Evolutionary conservation across 495 filamentous ascomycete genomes (phyloP), one percentile per base, ranked within the genome.

Genomic region (Daldinia loculata): DNA sequence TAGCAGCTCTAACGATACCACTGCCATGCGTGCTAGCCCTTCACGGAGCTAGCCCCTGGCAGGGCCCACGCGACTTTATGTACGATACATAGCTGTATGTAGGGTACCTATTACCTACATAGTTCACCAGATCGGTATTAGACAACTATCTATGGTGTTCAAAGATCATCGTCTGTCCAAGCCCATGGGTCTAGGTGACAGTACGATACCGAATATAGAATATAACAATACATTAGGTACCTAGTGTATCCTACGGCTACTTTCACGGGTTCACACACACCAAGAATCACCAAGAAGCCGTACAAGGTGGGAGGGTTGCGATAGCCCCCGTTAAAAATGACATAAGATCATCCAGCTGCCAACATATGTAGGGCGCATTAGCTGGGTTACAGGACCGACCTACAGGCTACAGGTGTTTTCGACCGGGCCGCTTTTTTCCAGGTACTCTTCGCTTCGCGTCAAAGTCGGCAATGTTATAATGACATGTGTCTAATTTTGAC

Each of bases 281-380:
- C 11, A 56, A 50, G 60, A 48, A 41, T 27, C 36, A 14, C 19
- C 30, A 58, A 69, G 38, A 48, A 55, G 17, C 38, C 43, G 39
- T 56, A 19, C 19, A 55, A 61, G 29, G 64, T 61, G 48, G 53
- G 38, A 72, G 52, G 39, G 45, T 61, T 64, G 56, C 64, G 65
- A 58, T 66, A 61, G 26, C 39, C 51, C 39, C 53, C 59, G 61
- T 60, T 53, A 61, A 58, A 22, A 60, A 68, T 72, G 70, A 68
- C 64, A 72, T 68, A 62, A 72, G 69, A 72, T 68, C 56, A 17
- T 41, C 55, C 29, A 64, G 56, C 38, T 61, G 26, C 45, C 19
- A 53, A 48, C 38, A 55, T 56, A 60, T 29, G 27, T 29, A 29
- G 34, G 45, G 56, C 56, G 38, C 55, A 57, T 57, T 61, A 61